These are phyloP conservation scores for Farysia itapuensis DNA, from an alignment of 1,284 basidiomycete species.

Conservation along the genomic window DNA sequence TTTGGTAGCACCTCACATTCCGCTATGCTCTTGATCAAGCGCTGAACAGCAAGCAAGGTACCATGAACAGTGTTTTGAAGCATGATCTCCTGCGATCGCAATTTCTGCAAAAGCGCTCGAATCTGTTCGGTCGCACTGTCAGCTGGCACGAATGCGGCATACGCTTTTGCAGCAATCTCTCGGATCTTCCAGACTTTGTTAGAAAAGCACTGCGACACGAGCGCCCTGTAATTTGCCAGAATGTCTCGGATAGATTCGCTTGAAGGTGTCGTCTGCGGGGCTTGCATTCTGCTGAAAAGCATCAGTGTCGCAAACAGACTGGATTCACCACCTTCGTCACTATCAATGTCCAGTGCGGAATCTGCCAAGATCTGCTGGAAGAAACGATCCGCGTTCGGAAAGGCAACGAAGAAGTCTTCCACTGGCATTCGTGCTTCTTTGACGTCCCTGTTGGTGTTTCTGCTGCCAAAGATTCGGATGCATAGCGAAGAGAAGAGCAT, in stretches of 20 bases:
- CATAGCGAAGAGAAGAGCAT: conserved; percentile 59
- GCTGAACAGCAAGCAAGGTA: conserved; percentile 25
- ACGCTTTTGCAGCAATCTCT: conserved; percentile 32
- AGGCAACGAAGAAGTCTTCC: conserved; percentile 40
- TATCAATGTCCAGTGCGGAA: background rate
- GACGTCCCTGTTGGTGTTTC: conserved; percentile 37
- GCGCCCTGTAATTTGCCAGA: no score
- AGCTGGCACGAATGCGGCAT: conserved; percentile 26
- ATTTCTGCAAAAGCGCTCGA: background rate
- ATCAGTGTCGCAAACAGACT: conserved; percentile 49
- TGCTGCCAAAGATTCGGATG: conserved; percentile 50
- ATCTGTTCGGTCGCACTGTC: conserved; percentile 3
- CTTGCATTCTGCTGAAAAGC: conserved; percentile 45
- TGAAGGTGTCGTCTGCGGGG: conserved; percentile 9
- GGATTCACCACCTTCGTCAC: conserved; percentile 21
- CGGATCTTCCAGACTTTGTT: conserved; percentile 49
- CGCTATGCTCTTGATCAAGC: conserved; percentile 19
- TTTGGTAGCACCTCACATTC: conserved; percentile 6
- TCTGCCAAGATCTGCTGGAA: conserved; percentile 17
- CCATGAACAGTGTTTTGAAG: conserved; percentile 23
- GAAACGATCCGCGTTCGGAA: conserved; percentile 28
- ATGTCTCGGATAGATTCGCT: no score
- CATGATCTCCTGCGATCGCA: background rate
- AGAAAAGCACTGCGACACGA: conserved; percentile 1
- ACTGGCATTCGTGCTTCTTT: conserved; percentile 28